These are phyloP conservation scores for Solanum chaucha DNA, from an alignment of 257 asterid genomes.

Conservation along the genomic window DNA sequence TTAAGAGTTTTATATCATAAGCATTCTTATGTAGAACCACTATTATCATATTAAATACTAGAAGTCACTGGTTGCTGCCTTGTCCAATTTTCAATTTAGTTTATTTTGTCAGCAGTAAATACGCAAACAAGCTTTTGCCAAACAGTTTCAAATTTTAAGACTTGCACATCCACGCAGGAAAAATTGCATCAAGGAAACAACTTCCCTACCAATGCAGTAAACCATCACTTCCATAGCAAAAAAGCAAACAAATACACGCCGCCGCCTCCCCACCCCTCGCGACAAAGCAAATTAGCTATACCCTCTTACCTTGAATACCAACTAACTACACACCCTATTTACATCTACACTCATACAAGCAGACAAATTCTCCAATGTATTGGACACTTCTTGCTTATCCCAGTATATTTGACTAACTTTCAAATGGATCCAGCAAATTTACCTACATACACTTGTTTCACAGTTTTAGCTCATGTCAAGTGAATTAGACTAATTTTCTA, in stretches of 20 bases:
- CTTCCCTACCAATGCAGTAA: not conserved
- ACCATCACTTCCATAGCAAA: not conserved
- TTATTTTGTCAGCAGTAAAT: not conserved
- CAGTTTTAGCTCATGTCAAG: not conserved
- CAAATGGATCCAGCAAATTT: not conserved
- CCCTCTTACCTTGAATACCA: not conserved
- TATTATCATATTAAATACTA: not conserved
- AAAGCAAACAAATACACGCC: not conserved
- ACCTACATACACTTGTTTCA: not conserved
- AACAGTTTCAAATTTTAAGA: not conserved
- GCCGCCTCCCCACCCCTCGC: not conserved
- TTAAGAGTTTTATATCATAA: not conserved
- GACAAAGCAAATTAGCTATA: not conserved
- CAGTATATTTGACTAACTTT: not conserved
- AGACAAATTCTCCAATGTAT: not conserved
- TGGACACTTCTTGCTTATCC: not conserved
- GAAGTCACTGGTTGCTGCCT: not conserved
- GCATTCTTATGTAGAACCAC: not conserved
- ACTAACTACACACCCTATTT: not conserved
- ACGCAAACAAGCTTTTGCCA: not conserved
- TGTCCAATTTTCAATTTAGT: not conserved
- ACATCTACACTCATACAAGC: not conserved
- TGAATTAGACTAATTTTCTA: not conserved
- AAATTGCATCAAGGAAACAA: not conserved
- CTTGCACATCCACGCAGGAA: not conserved